Percentiles rank a stretch among this genome's conserved stretches.
These are phyloP conservation scores for Russula vinacea DNA, from an alignment of 768 basidiomycete genomes.

Conservation along the genomic window DNA sequence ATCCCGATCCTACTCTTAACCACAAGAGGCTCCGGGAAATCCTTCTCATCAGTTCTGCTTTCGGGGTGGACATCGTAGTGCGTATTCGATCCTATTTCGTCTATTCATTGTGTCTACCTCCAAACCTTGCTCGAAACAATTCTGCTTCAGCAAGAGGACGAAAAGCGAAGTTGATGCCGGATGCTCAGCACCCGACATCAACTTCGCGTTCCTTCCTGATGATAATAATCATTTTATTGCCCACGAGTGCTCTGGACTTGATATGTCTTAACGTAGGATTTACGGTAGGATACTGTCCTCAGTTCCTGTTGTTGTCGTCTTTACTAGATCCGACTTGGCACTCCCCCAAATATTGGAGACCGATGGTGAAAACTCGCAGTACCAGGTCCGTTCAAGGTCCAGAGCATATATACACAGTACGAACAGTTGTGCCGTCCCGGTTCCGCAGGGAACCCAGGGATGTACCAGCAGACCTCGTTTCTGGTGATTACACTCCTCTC, in stretches of 20 bases:
- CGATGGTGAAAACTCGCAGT: not conserved
- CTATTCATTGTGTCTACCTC: not conserved
- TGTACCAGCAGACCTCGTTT: not conserved
- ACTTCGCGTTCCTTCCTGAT: not conserved
- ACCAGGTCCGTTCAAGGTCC: not conserved
- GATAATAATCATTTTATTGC: conserved; percentile 4
- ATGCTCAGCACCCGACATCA: not conserved
- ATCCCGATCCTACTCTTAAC: not conserved
- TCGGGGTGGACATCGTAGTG: not conserved
- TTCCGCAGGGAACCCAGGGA: not conserved
- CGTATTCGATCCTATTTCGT: not conserved
- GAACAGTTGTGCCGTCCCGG: not conserved
- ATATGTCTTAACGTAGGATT: not conserved
- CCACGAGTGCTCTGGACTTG: not conserved
- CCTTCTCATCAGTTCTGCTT: not conserved
- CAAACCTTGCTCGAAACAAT: no score
- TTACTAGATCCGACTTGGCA: conserved; percentile 1
- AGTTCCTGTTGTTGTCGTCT: conserved; percentile 5
- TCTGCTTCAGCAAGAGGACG: not conserved
- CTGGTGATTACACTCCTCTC: not conserved
- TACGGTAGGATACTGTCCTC: not conserved
- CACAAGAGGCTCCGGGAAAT: conserved; percentile 5
- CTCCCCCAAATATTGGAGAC: not conserved
- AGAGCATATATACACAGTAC: not conserved
- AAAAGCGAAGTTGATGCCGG: no score